Percentiles rank a stretch among this genome's conserved stretches.
phyloP scores from a whole-genome alignment of 1,139 yeast genomes.

The Kurtzmaniella quercitrusa region DNA sequence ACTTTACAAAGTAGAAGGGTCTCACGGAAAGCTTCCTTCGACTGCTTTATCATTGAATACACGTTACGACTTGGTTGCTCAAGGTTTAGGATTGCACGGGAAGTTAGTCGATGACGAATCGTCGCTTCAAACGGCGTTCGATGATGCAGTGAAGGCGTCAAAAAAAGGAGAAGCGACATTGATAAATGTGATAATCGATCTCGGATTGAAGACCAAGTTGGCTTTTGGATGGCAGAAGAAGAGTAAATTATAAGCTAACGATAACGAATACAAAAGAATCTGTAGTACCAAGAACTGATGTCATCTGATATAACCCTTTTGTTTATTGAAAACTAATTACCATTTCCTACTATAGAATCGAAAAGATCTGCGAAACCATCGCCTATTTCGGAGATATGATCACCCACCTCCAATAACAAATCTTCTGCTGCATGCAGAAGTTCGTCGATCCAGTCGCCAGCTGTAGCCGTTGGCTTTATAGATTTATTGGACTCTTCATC shows the following conservation, averaged over 20 bases:
- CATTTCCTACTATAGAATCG: neutral
- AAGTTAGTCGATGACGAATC: slow-evolving; percentile 35
- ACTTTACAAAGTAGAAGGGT: slow-evolving; percentile 14
- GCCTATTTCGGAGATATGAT: neutral
- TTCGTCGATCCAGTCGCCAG: neutral
- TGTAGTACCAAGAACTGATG: too few relatives aligned
- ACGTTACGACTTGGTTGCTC: slow-evolving; percentile 50
- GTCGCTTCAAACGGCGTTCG: slow-evolving; percentile 35
- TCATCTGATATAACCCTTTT: too few relatives aligned
- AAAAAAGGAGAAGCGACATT: slow-evolving; percentile 33
- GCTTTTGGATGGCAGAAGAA: slow-evolving; percentile 63
- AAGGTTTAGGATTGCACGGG: slow-evolving; percentile 54
- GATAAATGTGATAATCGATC: slow-evolving; percentile 56
- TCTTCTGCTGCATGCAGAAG: neutral
- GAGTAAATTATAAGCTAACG: slow-evolving; percentile 7
- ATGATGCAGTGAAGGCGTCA: slow-evolving; percentile 32
- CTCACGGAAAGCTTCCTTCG: slow-evolving; percentile 36
- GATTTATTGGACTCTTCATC: neutral
- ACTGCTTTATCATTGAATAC: slow-evolving; percentile 55
- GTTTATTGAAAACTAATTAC: too few relatives aligned
- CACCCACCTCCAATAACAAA: neutral
- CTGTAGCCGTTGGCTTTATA: slow-evolving; percentile 1
- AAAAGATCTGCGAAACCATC: neutral
- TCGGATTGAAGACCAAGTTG: slow-evolving; percentile 49
- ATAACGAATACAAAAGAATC: too few relatives aligned